Evolutionary conservation across 2,329 filamentous ascomycete species (phyloP), one percentile per base, ranked within the genome.

Genomic region (Colletotrichum melonis): DNA sequence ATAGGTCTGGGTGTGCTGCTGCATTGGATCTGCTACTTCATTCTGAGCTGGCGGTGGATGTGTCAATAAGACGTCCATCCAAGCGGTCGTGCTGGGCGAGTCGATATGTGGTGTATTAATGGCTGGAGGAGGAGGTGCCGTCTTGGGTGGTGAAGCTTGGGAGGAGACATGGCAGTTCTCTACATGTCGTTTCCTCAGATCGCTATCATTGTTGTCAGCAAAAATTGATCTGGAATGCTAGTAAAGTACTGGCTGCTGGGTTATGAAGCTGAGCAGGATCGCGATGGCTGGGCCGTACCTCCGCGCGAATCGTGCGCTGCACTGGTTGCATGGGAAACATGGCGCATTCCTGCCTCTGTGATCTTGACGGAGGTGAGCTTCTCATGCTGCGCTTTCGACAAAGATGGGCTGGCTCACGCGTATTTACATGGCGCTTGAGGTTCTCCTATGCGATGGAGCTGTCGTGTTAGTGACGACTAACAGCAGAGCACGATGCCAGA

Each of bases 341-440:
- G 59, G 67, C 24, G 67, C 59, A 65, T 69, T 69, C 28, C 67
- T 56, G 35, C 67, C 67, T 54, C 55, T 69, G 28, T 69, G 67
- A 32, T 69, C 67, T 69, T 1, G 14, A 6, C 14, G 12, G 26
- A 42, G 6, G 38, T 42, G 14, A 42, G 38, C 38, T 42, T 16
- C 5, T 3, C 1, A 19, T 19, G 30, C 14, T 56, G 26, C 3
- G 3, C 0, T 16, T 26, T 16, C 9, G 42, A 12, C 5, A 1
- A 22, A 16, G 11, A 22, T 5, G 7, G 11, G 9, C 14, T 8
- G 49, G 35, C 67, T 64, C 55, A 69, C 59, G 67, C n/a, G 67
- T 69, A 24, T 69, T 69, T 7, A 69, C 67, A 65, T 69, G 67
- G 26, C 67, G 67, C 54, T 69, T 69, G 59, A 69, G 67, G 1